Conservation (phyloP, 2,329 filamentous ascomycete genomes). For the Microcyclospora pomicola region DNA sequence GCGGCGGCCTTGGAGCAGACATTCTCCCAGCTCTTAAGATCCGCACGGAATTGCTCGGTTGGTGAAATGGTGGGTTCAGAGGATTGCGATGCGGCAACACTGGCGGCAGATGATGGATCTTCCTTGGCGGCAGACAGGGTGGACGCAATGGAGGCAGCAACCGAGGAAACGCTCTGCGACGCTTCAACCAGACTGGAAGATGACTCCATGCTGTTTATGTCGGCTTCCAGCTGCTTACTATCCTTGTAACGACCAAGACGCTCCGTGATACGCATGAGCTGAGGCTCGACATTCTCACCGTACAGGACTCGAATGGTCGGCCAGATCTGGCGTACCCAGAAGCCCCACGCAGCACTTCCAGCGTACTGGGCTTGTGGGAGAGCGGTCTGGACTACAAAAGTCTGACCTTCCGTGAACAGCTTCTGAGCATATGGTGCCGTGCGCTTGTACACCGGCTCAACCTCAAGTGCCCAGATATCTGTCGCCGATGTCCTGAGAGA, state of each 20-base stretch:
- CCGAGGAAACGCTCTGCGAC: constrained; percentile 13
- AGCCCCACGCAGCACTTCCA: constrained; percentile 54
- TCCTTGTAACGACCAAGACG: constrained; percentile 65
- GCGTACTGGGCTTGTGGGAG: constrained; percentile 59
- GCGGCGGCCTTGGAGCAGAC: constrained; percentile 79
- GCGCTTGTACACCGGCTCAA: constrained; percentile 64
- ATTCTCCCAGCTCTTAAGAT: constrained; percentile 72
- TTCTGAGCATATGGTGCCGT: constrained; percentile 59
- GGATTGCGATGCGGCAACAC: constrained; percentile 26
- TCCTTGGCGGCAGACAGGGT: constrained; percentile 15
- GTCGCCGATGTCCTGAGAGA: constrained; percentile 48
- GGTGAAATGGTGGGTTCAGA: constrained; percentile 30
- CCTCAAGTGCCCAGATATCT: constrained; percentile 55
- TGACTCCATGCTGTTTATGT: constrained; percentile 40
- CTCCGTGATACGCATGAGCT: constrained; percentile 82
- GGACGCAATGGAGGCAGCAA: constrained; percentile 15
- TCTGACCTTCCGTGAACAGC: constrained; percentile 51
- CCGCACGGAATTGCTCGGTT: constrained; percentile 52
- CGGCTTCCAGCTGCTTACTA: constrained; percentile 48
- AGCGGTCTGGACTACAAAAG: constrained; percentile 54
- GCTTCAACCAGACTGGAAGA: constrained; percentile 15
- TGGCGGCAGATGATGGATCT: constrained; percentile 12
- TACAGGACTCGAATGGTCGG: constrained; percentile 71
- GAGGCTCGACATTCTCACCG: constrained; percentile 84
- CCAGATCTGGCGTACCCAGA: constrained; percentile 66